Evolutionary conservation across 257 asterid species (phyloP).

Genomic region (Leonotis leonurus): DNA sequence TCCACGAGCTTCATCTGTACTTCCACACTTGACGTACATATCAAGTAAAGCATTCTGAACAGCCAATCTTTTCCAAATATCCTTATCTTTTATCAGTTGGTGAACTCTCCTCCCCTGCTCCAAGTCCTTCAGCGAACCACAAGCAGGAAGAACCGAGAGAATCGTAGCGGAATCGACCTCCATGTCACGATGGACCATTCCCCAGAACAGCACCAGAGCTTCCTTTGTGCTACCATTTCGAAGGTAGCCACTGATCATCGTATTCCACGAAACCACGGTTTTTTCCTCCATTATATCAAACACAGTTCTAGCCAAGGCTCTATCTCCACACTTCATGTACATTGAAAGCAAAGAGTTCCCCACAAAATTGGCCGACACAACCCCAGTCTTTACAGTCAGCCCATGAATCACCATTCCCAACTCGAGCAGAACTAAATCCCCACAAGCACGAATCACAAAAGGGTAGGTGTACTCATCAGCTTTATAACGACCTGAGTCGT

Average conservation of each 20-base stretch:
- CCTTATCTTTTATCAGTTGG: constrained; percentile 38
- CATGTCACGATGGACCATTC: constrained; percentile 43
- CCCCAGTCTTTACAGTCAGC: constrained; percentile 52
- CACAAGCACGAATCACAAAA: constrained; percentile 69
- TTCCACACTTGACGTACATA: constrained; percentile 78
- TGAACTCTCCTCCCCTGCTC: constrained; percentile 58
- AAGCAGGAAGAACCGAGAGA: constrained; percentile 77
- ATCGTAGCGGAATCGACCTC: constrained; percentile 69
- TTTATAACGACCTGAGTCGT: constrained; percentile 22
- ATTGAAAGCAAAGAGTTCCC: constrained; percentile 80
- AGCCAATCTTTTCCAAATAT: constrained; percentile 38
- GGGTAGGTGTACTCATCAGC: constrained; percentile 66
- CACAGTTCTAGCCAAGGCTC: constrained; percentile 47
- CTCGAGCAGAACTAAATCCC: constrained; percentile 44
- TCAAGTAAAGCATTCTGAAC: constrained; percentile 72
- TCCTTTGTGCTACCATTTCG: constrained; percentile 45
- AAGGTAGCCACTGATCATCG: constrained; percentile 79
- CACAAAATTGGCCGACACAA: constrained; percentile 35
- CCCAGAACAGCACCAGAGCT: constrained; percentile 46
- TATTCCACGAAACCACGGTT: constrained; percentile 75
- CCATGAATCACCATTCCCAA: constrained; percentile 63
- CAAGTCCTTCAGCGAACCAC: constrained; percentile 57
- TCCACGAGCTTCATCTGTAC: constrained; percentile 50
- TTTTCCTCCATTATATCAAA: constrained; percentile 49
- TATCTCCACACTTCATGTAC: constrained; percentile 81